phyloP scores from a whole-genome alignment of 352 stramenopile species.

The Pythium vanterpoolii region DNA sequence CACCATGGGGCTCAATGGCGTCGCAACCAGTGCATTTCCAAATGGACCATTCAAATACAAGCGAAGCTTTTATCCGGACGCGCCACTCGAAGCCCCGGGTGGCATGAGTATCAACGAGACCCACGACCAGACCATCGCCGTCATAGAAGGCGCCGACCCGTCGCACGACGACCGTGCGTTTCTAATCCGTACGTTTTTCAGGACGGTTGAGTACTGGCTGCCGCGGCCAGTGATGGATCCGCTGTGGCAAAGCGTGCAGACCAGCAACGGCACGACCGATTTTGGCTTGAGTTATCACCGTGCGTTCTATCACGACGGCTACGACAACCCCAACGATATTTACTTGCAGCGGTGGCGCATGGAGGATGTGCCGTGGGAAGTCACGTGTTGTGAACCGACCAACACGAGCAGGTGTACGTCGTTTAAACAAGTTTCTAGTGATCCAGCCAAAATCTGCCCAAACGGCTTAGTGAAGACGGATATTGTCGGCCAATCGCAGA shows the following conservation, averaged over 20 bases:
- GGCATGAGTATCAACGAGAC: conserved; percentile 91
- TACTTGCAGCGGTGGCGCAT: conserved; percentile 95
- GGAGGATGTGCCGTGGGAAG: conserved; percentile 91
- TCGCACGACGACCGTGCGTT: conserved; percentile 51
- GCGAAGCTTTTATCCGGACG: conserved; percentile 92
- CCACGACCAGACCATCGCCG: conserved; percentile 89
- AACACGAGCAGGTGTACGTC: conserved; percentile 56
- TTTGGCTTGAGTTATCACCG: conserved; percentile 96
- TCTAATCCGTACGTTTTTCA: conserved; percentile 94
- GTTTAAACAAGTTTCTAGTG: conserved; percentile 33
- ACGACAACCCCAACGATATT: conserved; percentile 97
- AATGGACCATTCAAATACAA: conserved; percentile 92
- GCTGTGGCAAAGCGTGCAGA: conserved; percentile 95
- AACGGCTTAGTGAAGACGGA: conserved; percentile 54
- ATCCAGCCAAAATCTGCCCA: conserved; percentile 36
- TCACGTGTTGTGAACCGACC: conserved; percentile 82
- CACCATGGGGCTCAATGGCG: conserved; percentile 86
- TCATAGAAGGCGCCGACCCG: conserved; percentile 21
- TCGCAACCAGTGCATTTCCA: conserved; percentile 86
- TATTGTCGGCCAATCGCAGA: conserved; percentile 69
- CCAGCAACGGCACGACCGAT: conserved; percentile 55
- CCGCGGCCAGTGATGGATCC: conserved; percentile 95
- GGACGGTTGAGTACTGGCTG: conserved; percentile 94
- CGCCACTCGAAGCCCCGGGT: conserved; percentile 64
- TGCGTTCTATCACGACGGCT: conserved; percentile 91